Percentiles rank a stretch among this genome's conserved stretches.
phyloP scores from a whole-genome alignment of 768 basidiomycete genomes.

The Pisolithus microcarpus region DNA sequence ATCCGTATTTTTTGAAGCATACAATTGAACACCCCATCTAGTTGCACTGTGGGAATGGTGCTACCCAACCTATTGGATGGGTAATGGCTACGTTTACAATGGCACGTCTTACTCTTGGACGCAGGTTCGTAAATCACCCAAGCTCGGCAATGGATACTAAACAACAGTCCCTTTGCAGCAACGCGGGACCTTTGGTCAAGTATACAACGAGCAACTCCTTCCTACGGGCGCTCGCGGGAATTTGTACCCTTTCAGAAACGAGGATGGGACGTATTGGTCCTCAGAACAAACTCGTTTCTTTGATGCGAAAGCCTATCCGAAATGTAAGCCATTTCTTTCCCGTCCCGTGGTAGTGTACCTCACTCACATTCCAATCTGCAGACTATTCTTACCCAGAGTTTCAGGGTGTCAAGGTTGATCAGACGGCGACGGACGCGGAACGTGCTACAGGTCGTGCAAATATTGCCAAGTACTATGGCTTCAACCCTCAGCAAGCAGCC shows the following conservation, averaged over 20 bases:
- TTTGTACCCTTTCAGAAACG: slow-evolving; percentile 19
- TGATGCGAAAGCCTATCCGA: slow-evolving; percentile 12
- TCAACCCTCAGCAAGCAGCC: slow-evolving; percentile 14
- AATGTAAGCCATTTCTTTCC: slow-evolving; percentile 8
- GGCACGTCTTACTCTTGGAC: slow-evolving; percentile 15
- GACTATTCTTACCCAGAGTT: slow-evolving; percentile 25
- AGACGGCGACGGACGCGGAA: slow-evolving; percentile 4
- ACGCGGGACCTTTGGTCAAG: slow-evolving; percentile 16
- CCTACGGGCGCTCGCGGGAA: slow-evolving; percentile 13
- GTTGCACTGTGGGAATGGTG: slow-evolving; percentile 27
- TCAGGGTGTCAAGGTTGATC: slow-evolving; percentile 21
- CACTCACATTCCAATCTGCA: neutral
- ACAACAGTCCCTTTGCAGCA: slow-evolving; percentile 1
- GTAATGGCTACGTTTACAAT: slow-evolving; percentile 12
- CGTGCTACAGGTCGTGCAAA: slow-evolving; percentile 15
- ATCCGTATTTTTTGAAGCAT: neutral
- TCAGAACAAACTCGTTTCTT: slow-evolving; percentile 20
- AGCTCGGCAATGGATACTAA: neutral
- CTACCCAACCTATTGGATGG: slow-evolving; percentile 25
- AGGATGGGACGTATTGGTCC: slow-evolving; percentile 20
- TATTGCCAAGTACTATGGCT: slow-evolving; percentile 18
- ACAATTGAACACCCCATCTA: neutral
- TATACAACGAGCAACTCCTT: slow-evolving; percentile 16
- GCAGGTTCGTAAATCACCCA: slow-evolving; percentile 8
- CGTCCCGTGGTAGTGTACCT: too few species aligned